Evolutionary conservation across 2,329 filamentous ascomycete species (phyloP).

Genomic region (Simplicillium sp.): DNA sequence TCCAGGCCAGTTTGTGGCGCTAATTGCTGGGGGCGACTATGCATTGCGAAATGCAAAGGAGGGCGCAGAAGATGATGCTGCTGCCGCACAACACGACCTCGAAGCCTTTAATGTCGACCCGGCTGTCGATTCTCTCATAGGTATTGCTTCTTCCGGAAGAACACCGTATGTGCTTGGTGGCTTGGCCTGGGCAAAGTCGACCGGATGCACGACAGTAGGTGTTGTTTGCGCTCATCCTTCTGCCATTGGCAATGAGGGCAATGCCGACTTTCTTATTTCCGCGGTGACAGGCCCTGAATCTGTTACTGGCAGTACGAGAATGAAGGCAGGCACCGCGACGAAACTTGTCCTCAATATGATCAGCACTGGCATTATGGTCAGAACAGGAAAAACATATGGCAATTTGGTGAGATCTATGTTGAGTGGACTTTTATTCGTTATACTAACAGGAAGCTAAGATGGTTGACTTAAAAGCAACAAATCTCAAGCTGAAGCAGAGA

Average conservation of each 20-base stretch:
- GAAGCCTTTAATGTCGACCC: conserved; percentile 16
- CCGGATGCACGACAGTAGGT: conserved; percentile 26
- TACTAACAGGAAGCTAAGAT: conserved; percentile 11
- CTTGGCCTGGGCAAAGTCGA: conserved; percentile 19
- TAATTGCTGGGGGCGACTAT: conserved; percentile 30
- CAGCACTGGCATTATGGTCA: conserved; percentile 30
- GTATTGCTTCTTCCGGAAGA: conserved; percentile 31
- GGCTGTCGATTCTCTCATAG: conserved; percentile 25
- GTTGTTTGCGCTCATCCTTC: conserved; percentile 27
- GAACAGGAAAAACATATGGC: conserved; percentile 29
- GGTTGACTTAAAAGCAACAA: conserved; percentile 26
- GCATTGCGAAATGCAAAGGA: conserved; percentile 29
- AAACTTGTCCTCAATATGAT: conserved; percentile 32
- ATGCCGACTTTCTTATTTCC: conserved; percentile 20
- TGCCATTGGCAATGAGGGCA: conserved; percentile 10
- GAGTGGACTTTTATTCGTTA: conserved; percentile 4
- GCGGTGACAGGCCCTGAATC: conserved; percentile 31
- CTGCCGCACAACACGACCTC: conserved; percentile 20
- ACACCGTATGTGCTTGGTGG: conserved; percentile 28
- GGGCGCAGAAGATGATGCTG: conserved; percentile 27
- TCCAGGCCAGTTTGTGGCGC: conserved; percentile 25
- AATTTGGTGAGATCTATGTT: conserved; percentile 22
- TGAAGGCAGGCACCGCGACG: conserved; percentile 34
- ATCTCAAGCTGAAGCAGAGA: conserved; percentile 21
- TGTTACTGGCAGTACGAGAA: conserved; percentile 32